Conservation (phyloP, 106 monocot species). For the Narthecium ossifragum region DNA sequence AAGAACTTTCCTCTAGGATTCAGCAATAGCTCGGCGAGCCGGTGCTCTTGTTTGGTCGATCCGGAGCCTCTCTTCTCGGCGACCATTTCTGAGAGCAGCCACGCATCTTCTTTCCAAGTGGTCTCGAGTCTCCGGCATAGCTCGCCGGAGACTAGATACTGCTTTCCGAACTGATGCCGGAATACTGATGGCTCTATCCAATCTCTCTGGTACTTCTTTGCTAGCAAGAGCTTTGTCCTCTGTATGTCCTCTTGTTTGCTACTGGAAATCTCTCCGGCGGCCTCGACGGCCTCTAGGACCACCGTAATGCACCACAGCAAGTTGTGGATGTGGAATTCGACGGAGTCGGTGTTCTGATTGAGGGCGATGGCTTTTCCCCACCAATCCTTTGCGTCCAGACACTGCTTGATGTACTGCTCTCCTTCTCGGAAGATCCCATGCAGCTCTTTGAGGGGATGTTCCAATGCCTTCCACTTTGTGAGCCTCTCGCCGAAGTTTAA, state of each 20-base stretch:
- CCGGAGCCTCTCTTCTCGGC: slow-evolving; percentile 19
- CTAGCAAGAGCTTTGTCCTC: slow-evolving; percentile 23
- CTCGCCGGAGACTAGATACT: slow-evolving; percentile 32
- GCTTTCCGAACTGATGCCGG: slow-evolving; percentile 32
- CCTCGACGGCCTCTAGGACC: slow-evolving; percentile 60
- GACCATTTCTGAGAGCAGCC: slow-evolving; percentile 39
- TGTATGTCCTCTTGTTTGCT: slow-evolving; percentile 27
- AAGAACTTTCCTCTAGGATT: slow-evolving; percentile 38
- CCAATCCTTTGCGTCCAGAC: slow-evolving; percentile 50
- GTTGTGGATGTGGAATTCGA: slow-evolving; percentile 45
- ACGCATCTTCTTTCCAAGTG: slow-evolving; percentile 45
- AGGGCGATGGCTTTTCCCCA: slow-evolving; percentile 42
- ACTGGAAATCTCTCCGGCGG: slow-evolving; percentile 43
- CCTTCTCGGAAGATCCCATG: slow-evolving; percentile 42
- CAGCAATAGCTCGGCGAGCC: slow-evolving; percentile 39
- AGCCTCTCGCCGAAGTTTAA: slow-evolving; percentile 46
- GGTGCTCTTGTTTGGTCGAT: slow-evolving; percentile 31
- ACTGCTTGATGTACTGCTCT: slow-evolving; percentile 45
- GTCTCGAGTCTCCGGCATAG: slow-evolving; percentile 30
- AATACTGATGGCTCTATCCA: slow-evolving; percentile 59
- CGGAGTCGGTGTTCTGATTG: slow-evolving; percentile 37
- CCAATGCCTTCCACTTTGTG: slow-evolving; percentile 62
- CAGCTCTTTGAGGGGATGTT: slow-evolving; percentile 47
- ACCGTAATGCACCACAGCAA: slow-evolving; percentile 59
- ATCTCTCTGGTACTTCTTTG: slow-evolving; percentile 55